These are phyloP conservation scores for Conringia planisiliqua DNA, from an alignment of 345 rosid species.

Conservation along the genomic window DNA sequence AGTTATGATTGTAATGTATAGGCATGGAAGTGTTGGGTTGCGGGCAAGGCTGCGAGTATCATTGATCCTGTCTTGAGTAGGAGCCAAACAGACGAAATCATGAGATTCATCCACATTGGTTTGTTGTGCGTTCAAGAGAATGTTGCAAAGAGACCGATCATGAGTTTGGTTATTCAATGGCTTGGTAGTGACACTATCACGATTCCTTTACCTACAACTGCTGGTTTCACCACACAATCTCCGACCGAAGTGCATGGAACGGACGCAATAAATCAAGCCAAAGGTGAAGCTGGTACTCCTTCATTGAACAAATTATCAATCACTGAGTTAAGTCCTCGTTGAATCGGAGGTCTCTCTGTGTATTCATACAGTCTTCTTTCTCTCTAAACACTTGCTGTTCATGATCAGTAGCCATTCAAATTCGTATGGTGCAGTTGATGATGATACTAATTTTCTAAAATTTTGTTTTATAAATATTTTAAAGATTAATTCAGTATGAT, in stretches of 20 bases:
- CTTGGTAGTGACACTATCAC: slow-evolving; percentile 37
- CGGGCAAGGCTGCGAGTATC: slow-evolving; percentile 37
- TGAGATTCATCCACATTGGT: slow-evolving; percentile 45
- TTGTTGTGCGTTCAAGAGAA: slow-evolving; percentile 28
- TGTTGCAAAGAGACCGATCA: slow-evolving; percentile 44
- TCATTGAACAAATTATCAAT: slow-evolving; percentile 42
- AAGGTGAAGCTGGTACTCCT: slow-evolving; percentile 5
- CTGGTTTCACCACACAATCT: slow-evolving; percentile 34
- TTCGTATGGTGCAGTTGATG: too few relatives aligned
- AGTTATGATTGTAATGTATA: slow-evolving; percentile 14
- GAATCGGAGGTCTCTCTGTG: neutral
- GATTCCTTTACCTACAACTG: slow-evolving; percentile 38
- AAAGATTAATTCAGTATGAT: too few relatives aligned
- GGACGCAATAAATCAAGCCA: neutral
- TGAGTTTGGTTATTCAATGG: slow-evolving; percentile 44
- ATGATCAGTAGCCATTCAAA: too few relatives aligned
- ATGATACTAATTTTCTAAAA: too few relatives aligned
- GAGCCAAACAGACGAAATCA: slow-evolving; percentile 32
- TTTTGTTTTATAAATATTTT: too few relatives aligned
- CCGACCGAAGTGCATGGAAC: neutral
- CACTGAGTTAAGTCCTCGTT: slow-evolving; percentile 42
- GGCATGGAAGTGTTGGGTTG: slow-evolving; percentile 58
- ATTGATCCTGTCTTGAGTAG: slow-evolving; percentile 37
- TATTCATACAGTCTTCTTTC: neutral
- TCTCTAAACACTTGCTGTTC: too few relatives aligned